phyloP scores from a whole-genome alignment of 2,329 filamentous ascomycete species.

The Colletotrichum karsti region DNA sequence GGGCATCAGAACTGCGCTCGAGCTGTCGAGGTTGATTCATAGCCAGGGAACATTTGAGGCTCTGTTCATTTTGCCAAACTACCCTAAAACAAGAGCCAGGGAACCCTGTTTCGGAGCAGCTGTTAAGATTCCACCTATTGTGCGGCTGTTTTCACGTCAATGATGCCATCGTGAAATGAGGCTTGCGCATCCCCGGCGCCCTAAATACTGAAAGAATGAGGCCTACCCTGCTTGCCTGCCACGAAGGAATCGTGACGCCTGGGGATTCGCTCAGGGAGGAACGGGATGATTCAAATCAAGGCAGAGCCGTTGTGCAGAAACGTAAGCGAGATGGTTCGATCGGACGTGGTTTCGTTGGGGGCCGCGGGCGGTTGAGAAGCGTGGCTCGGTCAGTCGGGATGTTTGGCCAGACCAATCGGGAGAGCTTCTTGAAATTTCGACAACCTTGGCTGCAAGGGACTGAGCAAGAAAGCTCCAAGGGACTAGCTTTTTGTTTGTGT shows the following conservation, averaged over 20 bases:
- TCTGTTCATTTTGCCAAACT: background rate
- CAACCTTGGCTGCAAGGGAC: slow-evolving; percentile 19
- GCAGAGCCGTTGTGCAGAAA: background rate
- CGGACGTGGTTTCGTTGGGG: background rate
- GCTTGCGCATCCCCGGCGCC: background rate
- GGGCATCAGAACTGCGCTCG: background rate
- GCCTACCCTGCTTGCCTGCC: background rate
- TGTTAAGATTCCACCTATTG: background rate
- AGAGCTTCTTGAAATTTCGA: background rate
- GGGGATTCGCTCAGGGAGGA: background rate
- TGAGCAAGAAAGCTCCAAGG: background rate
- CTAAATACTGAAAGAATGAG: background rate
- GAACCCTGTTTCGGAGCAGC: background rate
- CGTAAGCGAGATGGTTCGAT: slow-evolving; percentile 7
- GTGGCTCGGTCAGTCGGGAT: background rate
- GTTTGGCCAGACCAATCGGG: background rate
- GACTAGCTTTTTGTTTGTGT: background rate
- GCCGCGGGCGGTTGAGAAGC: background rate
- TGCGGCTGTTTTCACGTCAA: background rate
- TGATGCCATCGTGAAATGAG: background rate
- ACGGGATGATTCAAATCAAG: background rate
- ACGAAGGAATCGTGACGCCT: background rate
- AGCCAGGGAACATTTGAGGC: background rate
- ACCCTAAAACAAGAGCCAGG: background rate
- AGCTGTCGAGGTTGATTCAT: background rate